These are phyloP conservation scores for Fusarium incarnatum DNA, from an alignment of 2,329 filamentous ascomycete species.

Conservation along the genomic window DNA sequence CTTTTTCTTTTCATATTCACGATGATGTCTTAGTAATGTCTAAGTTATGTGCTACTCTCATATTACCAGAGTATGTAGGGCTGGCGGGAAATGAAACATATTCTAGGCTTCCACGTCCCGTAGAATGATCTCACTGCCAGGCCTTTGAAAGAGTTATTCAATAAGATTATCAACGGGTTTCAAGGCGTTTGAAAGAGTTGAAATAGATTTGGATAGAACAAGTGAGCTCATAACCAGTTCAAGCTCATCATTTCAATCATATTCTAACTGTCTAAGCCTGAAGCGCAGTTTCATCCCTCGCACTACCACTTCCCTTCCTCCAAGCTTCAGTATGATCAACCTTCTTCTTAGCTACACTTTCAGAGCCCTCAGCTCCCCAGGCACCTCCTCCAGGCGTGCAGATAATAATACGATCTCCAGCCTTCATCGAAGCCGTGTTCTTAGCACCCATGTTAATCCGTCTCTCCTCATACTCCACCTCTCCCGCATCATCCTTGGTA, in stretches of 20 bases:
- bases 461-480: slow-evolving; percentile 66
- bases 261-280: slow-evolving; percentile 58
- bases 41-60: background rate
- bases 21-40: slow-evolving; percentile 5
- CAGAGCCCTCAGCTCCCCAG: slow-evolving; percentile 73
- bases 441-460: slow-evolving; percentile 81
- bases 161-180: background rate
- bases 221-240: background rate
- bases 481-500: slow-evolving; percentile 48
- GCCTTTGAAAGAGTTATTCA: background rate
- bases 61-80: background rate
- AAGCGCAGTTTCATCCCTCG: slow-evolving; percentile 68
- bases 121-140: background rate
- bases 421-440: slow-evolving; percentile 81
- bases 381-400: slow-evolving; percentile 83
- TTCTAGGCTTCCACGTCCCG: background rate
- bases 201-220: background rate
- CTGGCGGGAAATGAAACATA: background rate
- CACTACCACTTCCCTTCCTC: slow-evolving; percentile 68
- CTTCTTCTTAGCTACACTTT: slow-evolving; percentile 61
- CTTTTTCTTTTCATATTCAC: background rate
- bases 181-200: background rate
- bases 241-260: background rate
- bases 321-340: slow-evolving; percentile 67
- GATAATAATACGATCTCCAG: slow-evolving; percentile 82